Percentiles rank a stretch among this genome's conserved stretches.
These are phyloP conservation scores for Phytophthora fragariae DNA, from an alignment of 352 stramenopile genomes.

Conservation along the genomic window DNA sequence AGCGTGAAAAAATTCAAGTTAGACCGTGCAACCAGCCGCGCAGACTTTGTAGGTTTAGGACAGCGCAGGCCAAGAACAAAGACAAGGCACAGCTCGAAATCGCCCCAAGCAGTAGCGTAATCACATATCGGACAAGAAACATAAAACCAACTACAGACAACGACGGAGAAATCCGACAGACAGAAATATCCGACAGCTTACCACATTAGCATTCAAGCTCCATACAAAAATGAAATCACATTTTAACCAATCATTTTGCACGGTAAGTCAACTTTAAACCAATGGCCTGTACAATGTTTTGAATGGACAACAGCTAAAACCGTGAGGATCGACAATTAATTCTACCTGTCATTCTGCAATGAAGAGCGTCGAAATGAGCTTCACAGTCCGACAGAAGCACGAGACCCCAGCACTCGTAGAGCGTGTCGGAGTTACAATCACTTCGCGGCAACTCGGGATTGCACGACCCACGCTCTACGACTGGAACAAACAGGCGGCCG, in stretches of 20 bases:
- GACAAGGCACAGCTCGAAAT: neutral
- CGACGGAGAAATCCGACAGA: slow-evolving; percentile 1
- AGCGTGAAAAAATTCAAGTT: too few relatives aligned
- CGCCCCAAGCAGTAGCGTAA: neutral
- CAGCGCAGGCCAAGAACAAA: neutral
- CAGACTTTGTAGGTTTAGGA: too few relatives aligned
- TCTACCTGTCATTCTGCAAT: slow-evolving; percentile 6
- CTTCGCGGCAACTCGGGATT: too few relatives aligned
- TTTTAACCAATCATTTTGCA: neutral
- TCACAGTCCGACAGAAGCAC: neutral
- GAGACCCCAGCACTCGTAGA: neutral
- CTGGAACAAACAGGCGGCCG: too few relatives aligned
- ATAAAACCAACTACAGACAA: neutral
- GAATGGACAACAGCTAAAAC: neutral
- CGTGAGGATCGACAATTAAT: neutral
- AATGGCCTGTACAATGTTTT: neutral
- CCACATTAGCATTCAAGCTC: neutral
- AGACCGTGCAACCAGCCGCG: too few relatives aligned
- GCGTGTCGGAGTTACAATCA: too few relatives aligned
- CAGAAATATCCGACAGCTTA: neutral
- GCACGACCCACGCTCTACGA: too few relatives aligned
- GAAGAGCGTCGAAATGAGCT: slow-evolving; percentile 2
- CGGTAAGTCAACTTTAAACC: neutral
- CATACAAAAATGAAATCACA: neutral
- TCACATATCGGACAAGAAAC: too few relatives aligned